Evolutionary conservation across 768 basidiomycete genomes (phyloP).

Genomic region (Mycena pura): DNA sequence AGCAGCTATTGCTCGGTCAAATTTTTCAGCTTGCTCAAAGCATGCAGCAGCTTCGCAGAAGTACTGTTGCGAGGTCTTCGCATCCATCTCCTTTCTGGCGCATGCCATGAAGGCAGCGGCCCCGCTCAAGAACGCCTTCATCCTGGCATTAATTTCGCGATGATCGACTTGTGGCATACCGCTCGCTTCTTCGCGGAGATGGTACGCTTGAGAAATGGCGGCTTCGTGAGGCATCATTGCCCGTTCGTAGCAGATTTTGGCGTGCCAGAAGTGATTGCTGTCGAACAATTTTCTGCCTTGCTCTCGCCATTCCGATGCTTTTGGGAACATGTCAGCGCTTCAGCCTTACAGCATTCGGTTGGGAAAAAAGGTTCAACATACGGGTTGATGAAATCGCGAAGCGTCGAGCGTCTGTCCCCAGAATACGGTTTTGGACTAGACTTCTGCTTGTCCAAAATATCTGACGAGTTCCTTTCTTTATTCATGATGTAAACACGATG

Average conservation of each 20-base stretch:
- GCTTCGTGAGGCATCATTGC: constrained; percentile 52
- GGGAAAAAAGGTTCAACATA: not conserved
- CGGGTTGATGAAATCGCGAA: constrained; percentile 60
- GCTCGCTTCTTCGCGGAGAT: constrained; percentile 58
- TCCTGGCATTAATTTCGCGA: constrained; percentile 32
- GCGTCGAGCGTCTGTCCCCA: constrained; percentile 55
- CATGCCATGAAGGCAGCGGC: constrained; percentile 57
- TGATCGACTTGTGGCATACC: constrained; percentile 32
- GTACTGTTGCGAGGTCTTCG: constrained; percentile 41
- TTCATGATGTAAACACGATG: not conserved
- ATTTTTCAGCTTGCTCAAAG: constrained; percentile 46
- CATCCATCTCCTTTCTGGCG: constrained; percentile 29
- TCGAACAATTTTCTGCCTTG: constrained; percentile 44
- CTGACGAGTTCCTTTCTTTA: constrained; percentile 45
- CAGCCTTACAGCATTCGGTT: too few relatives aligned
- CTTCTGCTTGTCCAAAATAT: constrained; percentile 54
- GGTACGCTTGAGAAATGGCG: constrained; percentile 57
- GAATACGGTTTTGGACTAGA: constrained; percentile 55
- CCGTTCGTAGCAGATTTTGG: constrained; percentile 58
- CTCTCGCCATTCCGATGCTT: constrained; percentile 42
- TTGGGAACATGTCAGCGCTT: not conserved
- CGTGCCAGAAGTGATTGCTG: constrained; percentile 55
- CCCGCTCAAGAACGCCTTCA: constrained; percentile 48
- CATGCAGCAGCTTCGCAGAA: constrained; percentile 53
- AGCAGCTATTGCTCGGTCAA: constrained; percentile 50